These are phyloP conservation scores for Cercospora zeina DNA, from an alignment of 2,329 filamentous ascomycete genomes.

Conservation along the genomic window DNA sequence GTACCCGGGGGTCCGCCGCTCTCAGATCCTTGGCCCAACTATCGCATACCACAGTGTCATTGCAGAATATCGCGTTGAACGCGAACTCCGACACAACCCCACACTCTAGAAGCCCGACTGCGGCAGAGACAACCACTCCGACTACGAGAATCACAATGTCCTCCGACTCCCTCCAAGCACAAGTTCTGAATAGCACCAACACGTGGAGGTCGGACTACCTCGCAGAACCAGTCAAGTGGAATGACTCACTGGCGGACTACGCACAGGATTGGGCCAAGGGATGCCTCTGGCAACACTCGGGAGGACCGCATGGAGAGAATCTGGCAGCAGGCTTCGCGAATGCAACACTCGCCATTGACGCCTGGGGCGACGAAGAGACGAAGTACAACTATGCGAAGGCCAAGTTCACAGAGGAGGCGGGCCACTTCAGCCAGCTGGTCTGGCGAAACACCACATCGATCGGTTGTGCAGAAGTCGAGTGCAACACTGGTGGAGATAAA, in stretches of 20 bases:
- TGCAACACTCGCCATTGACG: constrained; percentile 34
- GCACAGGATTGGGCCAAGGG: constrained; percentile 34
- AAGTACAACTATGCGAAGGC: constrained; percentile 35
- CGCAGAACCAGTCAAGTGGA: constrained; percentile 34
- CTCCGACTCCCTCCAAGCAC: constrained; percentile 23
- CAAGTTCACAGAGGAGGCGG: constrained; percentile 34
- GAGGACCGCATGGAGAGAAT: constrained; percentile 40
- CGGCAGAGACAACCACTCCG: not conserved
- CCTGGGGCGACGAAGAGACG: constrained; percentile 38
- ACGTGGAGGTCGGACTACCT: constrained; percentile 33
- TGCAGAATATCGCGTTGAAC: constrained; percentile 14
- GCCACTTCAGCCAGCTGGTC: constrained; percentile 42
- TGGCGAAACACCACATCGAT: constrained; percentile 38
- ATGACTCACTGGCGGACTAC: constrained; percentile 33
- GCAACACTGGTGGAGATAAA: constrained; percentile 25
- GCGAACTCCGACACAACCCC: not conserved
- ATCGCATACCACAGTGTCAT: not conserved
- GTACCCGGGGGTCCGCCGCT: constrained; percentile 13
- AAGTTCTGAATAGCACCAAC: constrained; percentile 40
- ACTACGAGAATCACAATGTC: constrained; percentile 10
- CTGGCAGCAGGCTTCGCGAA: constrained; percentile 34
- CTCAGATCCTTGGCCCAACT: not conserved
- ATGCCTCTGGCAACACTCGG: constrained; percentile 39
- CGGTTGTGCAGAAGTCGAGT: constrained; percentile 35
- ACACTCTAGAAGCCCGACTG: not conserved